Conservation (phyloP, 345 rosid species). For the Eucalyptus pumila region DNA sequence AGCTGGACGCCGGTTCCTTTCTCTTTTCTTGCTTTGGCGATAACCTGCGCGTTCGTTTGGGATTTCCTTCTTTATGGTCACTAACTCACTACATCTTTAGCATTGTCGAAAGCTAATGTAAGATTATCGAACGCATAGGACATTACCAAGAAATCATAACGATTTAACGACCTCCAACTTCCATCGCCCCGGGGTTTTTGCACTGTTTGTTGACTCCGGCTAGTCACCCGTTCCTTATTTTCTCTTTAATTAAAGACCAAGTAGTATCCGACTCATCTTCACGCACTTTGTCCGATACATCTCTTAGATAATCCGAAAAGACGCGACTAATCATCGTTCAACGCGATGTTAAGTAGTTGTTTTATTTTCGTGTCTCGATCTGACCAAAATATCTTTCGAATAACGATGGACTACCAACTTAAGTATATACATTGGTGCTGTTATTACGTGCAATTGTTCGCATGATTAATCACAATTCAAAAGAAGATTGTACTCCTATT, state of each 20-base stretch:
- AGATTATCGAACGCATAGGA: background rate
- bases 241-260: background rate
- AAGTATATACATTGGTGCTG: background rate
- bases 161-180: background rate
- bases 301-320: background rate
- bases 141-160: background rate
- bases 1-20: background rate
- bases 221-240: background rate
- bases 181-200: background rate
- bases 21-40: background rate
- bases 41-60: background rate
- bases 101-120: background rate
- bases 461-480: background rate
- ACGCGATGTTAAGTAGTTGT: background rate
- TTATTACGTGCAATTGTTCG: background rate
- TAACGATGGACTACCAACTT: background rate
- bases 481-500: background rate
- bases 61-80: background rate
- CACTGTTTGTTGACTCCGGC: background rate
- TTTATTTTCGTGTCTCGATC: background rate
- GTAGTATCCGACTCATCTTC: background rate
- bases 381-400: background rate
- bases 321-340: no score
- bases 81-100: background rate
- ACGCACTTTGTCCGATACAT: background rate